Percentiles rank a stretch among this genome's conserved stretches.
Evolutionary conservation across 2,329 filamentous ascomycete genomes (phyloP).

Genomic region (Aspergillus sojae): DNA sequence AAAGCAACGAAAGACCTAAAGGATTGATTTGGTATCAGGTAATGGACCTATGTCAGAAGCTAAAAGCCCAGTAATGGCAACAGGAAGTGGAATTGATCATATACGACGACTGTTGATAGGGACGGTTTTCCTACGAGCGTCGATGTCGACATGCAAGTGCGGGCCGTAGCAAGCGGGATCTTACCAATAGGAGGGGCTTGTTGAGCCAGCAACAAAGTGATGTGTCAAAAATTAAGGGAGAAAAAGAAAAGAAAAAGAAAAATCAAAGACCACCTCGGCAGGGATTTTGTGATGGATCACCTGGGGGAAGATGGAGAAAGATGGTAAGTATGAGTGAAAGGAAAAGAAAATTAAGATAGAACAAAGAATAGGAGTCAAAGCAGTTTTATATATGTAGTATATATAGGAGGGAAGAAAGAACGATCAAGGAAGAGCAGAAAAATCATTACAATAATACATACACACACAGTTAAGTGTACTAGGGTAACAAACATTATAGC

Average conservation of each 20-base stretch:
- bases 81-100: not conserved
- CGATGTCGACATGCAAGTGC: conserved; percentile 5
- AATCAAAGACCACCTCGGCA: not conserved
- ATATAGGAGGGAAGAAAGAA: too few relatives aligned
- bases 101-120: not conserved
- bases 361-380: too few relatives aligned
- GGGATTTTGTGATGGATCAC: not conserved
- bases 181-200: conserved; percentile 5
- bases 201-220: conserved; percentile 6
- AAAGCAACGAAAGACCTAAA: not conserved
- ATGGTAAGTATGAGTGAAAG: not conserved
- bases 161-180: conserved; percentile 3
- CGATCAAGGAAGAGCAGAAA: too few relatives aligned
- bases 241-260: not conserved
- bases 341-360: too few relatives aligned
- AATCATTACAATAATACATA: too few relatives aligned
- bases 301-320: not conserved
- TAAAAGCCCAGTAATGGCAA: not conserved
- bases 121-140: not conserved
- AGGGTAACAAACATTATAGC: too few relatives aligned
- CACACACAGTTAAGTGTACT: too few relatives aligned
- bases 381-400: too few relatives aligned
- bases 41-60: not conserved
- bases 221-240: conserved; percentile 4
- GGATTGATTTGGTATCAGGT: not conserved